Evolutionary conservation across 257 asterid genomes (phyloP).

Genomic region (Datura wrightii): DNA sequence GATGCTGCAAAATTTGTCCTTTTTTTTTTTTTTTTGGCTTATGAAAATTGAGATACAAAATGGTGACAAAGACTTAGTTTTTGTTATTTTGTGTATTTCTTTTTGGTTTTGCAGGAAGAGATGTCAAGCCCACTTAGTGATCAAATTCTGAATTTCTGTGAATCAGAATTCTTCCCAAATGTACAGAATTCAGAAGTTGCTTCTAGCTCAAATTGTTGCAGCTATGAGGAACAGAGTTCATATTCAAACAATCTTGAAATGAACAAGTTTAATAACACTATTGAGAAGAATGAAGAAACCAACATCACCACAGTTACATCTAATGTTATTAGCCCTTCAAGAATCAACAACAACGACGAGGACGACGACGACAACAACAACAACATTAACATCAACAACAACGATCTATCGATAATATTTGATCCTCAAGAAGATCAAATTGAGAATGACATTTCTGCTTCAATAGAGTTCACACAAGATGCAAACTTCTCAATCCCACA

Average conservation of each 20-base stretch:
- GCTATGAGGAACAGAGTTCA: constrained; percentile 53
- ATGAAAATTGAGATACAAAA: background rate
- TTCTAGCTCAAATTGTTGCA: constrained; percentile 76
- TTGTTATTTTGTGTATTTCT: background rate
- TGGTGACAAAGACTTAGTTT: background rate
- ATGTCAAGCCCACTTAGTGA: constrained; percentile 75
- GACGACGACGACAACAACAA: constrained; percentile 23
- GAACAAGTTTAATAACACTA: constrained; percentile 40
- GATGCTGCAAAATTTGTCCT: background rate
- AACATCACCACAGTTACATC: constrained; percentile 15
- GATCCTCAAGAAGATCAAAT: constrained; percentile 52
- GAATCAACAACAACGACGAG: constrained; percentile 21
- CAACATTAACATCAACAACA: constrained; percentile 22
- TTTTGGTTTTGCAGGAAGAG: constrained; percentile 60
- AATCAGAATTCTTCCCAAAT: constrained; percentile 68
- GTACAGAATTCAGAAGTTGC: constrained; percentile 75
- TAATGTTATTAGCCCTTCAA: constrained; percentile 34
- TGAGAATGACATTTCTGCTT: constrained; percentile 77
- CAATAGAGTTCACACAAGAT: constrained; percentile 70
- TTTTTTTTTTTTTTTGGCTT: background rate
- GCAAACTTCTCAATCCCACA: constrained; percentile 55
- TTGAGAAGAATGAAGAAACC: constrained; percentile 25
- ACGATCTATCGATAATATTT: constrained; percentile 48
- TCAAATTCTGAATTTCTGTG: constrained; percentile 70
- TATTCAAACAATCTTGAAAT: constrained; percentile 53